phyloP scores from a whole-genome alignment of 257 asterid genomes.

The Petrea volubilis region DNA sequence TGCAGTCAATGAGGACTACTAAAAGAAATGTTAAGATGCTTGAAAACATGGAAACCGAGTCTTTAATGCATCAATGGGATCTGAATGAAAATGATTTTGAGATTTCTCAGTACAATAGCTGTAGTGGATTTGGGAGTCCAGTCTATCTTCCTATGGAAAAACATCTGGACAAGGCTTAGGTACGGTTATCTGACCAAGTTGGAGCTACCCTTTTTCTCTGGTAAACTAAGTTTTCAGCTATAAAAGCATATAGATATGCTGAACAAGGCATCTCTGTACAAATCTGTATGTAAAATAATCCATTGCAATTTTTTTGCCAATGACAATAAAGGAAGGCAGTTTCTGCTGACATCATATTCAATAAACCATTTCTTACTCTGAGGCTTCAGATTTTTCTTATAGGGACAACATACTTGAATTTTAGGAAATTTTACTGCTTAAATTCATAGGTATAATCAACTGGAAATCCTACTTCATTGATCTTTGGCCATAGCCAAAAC shows the following conservation, averaged over 20 bases:
- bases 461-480: background rate
- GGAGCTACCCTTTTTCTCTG: background rate
- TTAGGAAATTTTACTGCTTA: too few species aligned
- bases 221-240: background rate
- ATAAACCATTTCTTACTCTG: too few species aligned
- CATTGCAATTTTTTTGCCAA: background rate
- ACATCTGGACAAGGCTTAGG: slow-evolving; percentile 58
- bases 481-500: background rate
- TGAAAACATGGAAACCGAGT: slow-evolving; percentile 60
- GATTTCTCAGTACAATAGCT: slow-evolving; percentile 32
- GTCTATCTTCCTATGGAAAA: slow-evolving; percentile 47
- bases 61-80: slow-evolving; percentile 63
- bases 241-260: slow-evolving; percentile 6
- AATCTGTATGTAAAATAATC: slow-evolving; percentile 11
- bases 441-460: background rate
- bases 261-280: slow-evolving; percentile 13
- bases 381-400: background rate
- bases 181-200: slow-evolving; percentile 13
- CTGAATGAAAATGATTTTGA: slow-evolving; percentile 48
- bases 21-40: slow-evolving; percentile 47
- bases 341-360: background rate
- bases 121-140: slow-evolving; percentile 79
- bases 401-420: too few species aligned
- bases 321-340: background rate
- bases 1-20: slow-evolving; percentile 42